These are phyloP conservation scores for Neoscytalidium dimidiatum DNA, from an alignment of 2,329 filamentous ascomycete genomes.

Conservation along the genomic window DNA sequence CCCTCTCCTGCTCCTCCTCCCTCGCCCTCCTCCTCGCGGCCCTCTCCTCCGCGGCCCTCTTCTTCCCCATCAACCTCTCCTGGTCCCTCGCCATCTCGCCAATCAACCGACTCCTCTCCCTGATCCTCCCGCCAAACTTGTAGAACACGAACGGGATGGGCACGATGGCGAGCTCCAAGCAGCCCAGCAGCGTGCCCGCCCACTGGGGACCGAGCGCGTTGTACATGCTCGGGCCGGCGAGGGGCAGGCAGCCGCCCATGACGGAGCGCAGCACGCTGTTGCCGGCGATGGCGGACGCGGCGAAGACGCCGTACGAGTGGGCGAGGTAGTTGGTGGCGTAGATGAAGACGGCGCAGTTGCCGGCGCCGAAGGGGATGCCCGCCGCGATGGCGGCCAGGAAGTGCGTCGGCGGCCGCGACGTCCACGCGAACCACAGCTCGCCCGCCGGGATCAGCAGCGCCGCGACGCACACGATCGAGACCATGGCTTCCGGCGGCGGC, in stretches of 20 bases:
- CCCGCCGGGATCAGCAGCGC: conserved; percentile 73
- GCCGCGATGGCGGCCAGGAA: conserved; percentile 80
- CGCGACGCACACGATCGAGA: conserved; percentile 76
- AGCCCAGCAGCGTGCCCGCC: conserved; percentile 73
- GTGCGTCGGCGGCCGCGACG: conserved; percentile 69
- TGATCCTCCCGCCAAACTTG: conserved; percentile 58
- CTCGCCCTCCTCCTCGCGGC: conserved; percentile 43
- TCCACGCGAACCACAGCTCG: conserved; percentile 58
- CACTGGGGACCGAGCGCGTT: conserved; percentile 69
- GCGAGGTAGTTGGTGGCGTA: conserved; percentile 81
- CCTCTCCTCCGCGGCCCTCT: conserved; percentile 39
- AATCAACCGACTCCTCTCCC: conserved; percentile 58
- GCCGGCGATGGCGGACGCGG: conserved; percentile 76
- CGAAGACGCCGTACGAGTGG: conserved; percentile 76
- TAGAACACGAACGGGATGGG: conserved; percentile 83
- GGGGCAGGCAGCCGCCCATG: conserved; percentile 75
- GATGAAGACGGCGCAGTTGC: conserved; percentile 79
- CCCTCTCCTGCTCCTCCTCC: conserved; percentile 23
- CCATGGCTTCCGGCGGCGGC: conserved; percentile 75
- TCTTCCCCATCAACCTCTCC: conserved; percentile 44
- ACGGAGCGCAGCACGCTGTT: conserved; percentile 74
- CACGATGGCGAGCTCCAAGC: conserved; percentile 72
- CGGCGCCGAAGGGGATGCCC: conserved; percentile 76
- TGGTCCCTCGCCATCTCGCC: conserved; percentile 46
- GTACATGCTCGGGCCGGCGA: conserved; percentile 76